A percentile compares a stretch with the other conserved stretches of the same genome.
Conservation (phyloP, 495 filamentous ascomycete genomes). For the Neurospora sublineolata region DNA sequence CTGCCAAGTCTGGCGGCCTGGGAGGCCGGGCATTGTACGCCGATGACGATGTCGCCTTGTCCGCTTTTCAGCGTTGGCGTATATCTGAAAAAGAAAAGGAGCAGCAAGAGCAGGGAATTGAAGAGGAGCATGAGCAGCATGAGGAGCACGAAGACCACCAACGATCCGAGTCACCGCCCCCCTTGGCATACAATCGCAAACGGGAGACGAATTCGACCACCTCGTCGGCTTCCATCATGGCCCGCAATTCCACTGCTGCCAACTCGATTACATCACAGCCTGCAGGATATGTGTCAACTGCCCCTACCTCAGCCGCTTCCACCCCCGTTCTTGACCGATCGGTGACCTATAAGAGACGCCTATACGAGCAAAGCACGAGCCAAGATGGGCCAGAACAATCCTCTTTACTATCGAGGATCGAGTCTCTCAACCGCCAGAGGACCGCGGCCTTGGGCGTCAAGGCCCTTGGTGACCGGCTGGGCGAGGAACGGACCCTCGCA, state of each 20-base stretch:
- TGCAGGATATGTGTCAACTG: conserved; percentile 33
- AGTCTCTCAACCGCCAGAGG: conserved; percentile 54
- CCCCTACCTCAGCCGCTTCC: conserved; percentile 18
- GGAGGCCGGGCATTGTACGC: conserved; percentile 59
- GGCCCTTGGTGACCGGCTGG: conserved; percentile 22
- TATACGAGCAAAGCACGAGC: conserved; percentile 78
- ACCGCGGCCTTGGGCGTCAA: conserved; percentile 9
- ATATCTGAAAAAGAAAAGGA: conserved; percentile 43
- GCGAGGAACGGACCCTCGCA: conserved; percentile 24
- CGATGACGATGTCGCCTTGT: conserved; percentile 72
- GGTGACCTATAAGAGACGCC: conserved; percentile 54
- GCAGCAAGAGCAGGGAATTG: conserved; percentile 28
- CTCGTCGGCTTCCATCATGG: conserved; percentile 57
- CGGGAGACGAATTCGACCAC: conserved; percentile 82
- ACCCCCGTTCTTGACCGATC: conserved; percentile 35
- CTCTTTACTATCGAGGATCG: conserved; percentile 63
- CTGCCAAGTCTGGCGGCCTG: conserved; percentile 41
- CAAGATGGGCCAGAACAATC: conserved; percentile 71
- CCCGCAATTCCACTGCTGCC: conserved; percentile 75
- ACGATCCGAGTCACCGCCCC: conserved; percentile 48
- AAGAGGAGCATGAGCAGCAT: conserved; percentile 18
- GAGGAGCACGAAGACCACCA: conserved; percentile 31
- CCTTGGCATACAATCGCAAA: conserved; percentile 55
- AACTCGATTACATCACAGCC: conserved; percentile 80
- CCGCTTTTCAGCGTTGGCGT: conserved; percentile 64